Evolutionary conservation across 2,329 filamentous ascomycete genomes (phyloP), one percentile per base, ranked within the genome.

Genomic region (Neofusicoccum sp.): DNA sequence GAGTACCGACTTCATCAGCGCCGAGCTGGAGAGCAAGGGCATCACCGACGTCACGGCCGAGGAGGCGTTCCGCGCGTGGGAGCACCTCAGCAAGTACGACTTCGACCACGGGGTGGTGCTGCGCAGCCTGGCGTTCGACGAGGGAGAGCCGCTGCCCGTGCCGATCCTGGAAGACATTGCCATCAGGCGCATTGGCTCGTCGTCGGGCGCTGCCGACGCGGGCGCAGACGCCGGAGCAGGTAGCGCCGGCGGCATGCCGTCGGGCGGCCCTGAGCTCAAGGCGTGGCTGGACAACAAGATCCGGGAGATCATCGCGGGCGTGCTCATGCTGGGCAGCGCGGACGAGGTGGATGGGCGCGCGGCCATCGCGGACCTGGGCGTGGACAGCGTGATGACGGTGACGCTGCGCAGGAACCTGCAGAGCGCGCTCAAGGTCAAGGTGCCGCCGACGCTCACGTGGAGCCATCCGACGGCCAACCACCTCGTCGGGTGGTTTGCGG

Each of bases 51-150:
- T 81, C 44, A 75, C 71, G 0, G 62, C 64, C 6, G 70, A 77
- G 1, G 78, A 80, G 61, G 78, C 68, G 0, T 79, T 80, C 65
- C 68, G 65, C 3, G 78, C 78, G 5, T 80, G 78, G 77, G 65
- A 72, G 33, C 67, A 77, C 58, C 41, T 78, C 3, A 65, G 64
- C 11, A 66, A 67, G 9, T 71, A 72, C 60, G 68, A 78, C 41
- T 67, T 73, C 6, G 72, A 73, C 24, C 73, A 77, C 36, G 76
- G 66, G 2, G 75, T 78, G 1, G 73, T 80, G 0, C 64, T 75
- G 16, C 71, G 75, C 6, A 68, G 65, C 1, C 67, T 64, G 0
- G 57, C 68, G 1, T 63, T 78, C 0, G 72, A 75, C 2, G 67
- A 63, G 1, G 69, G 68, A 28, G 76, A 79, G 41, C 61, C 65